Percentiles rank a stretch among this genome's conserved stretches.
Conservation (phyloP, 2,329 filamentous ascomycete species). For the Penicillium aurantiogriseum region DNA sequence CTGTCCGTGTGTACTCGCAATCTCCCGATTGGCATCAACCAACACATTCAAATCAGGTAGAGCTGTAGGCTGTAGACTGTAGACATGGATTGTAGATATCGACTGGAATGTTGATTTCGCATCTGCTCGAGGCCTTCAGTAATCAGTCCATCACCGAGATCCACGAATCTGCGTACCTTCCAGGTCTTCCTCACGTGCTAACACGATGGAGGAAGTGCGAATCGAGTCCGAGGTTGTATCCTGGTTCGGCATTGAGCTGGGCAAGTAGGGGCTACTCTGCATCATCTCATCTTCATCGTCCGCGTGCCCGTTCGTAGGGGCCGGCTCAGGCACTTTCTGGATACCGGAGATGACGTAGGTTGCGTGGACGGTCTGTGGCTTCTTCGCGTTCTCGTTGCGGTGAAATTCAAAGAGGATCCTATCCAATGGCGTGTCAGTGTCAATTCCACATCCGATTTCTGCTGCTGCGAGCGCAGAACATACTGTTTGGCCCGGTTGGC, state of each 20-base stretch:
- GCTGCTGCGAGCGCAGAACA: constrained; percentile 27
- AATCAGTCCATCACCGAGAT: background rate
- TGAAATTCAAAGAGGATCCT: constrained; percentile 90
- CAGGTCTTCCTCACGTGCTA: constrained; percentile 72
- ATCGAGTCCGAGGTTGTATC: constrained; percentile 52
- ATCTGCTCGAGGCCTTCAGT: constrained; percentile 46
- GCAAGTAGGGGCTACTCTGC: constrained; percentile 65
- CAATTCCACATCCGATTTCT: background rate
- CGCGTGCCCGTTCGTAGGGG: constrained; percentile 46
- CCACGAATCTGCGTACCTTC: constrained; percentile 50
- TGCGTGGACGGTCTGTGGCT: constrained; percentile 73
- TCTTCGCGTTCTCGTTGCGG: constrained; percentile 70
- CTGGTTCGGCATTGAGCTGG: constrained; percentile 61
- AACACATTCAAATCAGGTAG: constrained; percentile 71
- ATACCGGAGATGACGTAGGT: constrained; percentile 85
- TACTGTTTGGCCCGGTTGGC: constrained; percentile 88
- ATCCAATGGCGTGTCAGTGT: constrained; percentile 13
- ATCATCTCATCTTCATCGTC: constrained; percentile 64
- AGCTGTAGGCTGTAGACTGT: constrained; percentile 73
- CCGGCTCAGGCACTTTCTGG: constrained; percentile 46
- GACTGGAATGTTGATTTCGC: constrained; percentile 66
- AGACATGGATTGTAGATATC: constrained; percentile 80
- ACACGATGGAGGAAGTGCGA: constrained; percentile 58
- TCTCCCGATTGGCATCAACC: constrained; percentile 65
- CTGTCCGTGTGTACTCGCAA: constrained; percentile 54